Percentiles rank a stretch among this genome's conserved stretches.
Evolutionary conservation across 2,329 filamentous ascomycete species (phyloP).

Genomic region (Mycosphaerelloides madeirae): DNA sequence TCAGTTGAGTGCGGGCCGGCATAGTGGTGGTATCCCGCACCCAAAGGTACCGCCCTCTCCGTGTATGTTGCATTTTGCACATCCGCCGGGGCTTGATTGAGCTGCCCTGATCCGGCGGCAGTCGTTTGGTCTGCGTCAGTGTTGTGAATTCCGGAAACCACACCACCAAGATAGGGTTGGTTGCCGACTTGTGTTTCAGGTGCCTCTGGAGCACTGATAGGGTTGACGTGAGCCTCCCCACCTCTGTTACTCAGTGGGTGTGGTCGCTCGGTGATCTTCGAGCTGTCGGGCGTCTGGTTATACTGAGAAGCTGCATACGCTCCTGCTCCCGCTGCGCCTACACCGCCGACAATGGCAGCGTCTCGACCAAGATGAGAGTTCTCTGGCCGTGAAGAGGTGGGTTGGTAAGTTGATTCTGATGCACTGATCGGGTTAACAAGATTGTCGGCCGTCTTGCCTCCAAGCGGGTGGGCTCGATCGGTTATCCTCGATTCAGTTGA

Average conservation of each 20-base stretch:
- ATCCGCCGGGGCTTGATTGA: conserved; percentile 16
- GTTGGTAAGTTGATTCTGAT: not conserved
- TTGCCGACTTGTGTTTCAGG: not conserved
- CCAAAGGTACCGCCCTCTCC: conserved; percentile 21
- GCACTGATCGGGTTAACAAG: conserved; percentile 10
- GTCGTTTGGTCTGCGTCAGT: not conserved
- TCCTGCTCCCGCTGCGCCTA: conserved; percentile 6
- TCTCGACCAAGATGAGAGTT: conserved; percentile 6
- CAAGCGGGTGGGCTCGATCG: conserved; percentile 4
- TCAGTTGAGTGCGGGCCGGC: conserved; percentile 25
- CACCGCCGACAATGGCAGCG: conserved; percentile 4
- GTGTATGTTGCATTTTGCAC: conserved; percentile 25
- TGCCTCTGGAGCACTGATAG: not conserved
- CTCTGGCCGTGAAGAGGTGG: not conserved
- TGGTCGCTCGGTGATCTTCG: conserved; percentile 2
- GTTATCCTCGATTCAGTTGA: not conserved
- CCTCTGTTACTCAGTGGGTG: conserved; percentile 1
- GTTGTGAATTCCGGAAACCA: not conserved
- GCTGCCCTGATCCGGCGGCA: conserved; percentile 4
- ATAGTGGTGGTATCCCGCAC: conserved; percentile 9
- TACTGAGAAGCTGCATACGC: not conserved
- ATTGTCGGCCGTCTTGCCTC: not conserved
- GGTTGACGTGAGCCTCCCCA: conserved; percentile 1
- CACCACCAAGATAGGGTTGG: not conserved
- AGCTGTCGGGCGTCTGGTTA: not conserved